Base-by-base conservation (phyloP, 495 filamentous ascomycete genomes). In the Amorphotheca resinae region DNA sequence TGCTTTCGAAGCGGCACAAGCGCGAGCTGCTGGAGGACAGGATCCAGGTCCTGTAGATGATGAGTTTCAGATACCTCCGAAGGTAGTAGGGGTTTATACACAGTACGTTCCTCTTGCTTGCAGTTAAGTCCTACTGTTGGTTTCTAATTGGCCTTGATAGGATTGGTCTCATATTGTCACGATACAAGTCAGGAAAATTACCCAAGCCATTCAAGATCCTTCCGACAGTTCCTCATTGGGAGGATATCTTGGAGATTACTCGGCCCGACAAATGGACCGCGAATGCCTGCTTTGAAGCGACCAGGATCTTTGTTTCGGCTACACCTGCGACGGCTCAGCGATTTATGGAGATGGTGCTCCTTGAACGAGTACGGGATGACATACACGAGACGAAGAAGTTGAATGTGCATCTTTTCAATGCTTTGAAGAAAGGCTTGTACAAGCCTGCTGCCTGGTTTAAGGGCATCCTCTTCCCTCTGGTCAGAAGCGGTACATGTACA, bases 121-220 rank as follows among this genome's bases (percentile, higher is more conserved):
- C 42, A 33, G 18, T 31, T 32, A 15, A 14, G 9, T 40, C 20
- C n/a, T n/a, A n/a, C n/a, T n/a, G 18, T 37, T 18, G 15, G 15
- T 54, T 38, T 50, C 51, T 54, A 33, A 33, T 23, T 35, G 9
- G 14, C 1, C 26, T 15, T 1, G 17, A 2, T 43, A 87, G 82
- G 62, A 81, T 94, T 49, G 89, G 87, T 38, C 70, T 86, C 52
- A 77, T 96, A 38, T 73, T 96, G 31, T 87, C 86, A 7, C 75
- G 89, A 38, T 95, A 95, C 64, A 94, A 93, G 58, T 91, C 86
- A 8, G 91, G 91, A 16, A 86, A 86, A 50, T 73, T 96, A 18
- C 93, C 91, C 9, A 96, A 96, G 62, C 89, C 88, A 1, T 93
- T 99, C 73, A 96, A 96, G 62, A 84, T 96, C 46, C 73, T 99